Evolutionary conservation across 331 rosid species (phyloP), one percentile per base, ranked within the genome.

Genomic region (Ulmus americana): DNA sequence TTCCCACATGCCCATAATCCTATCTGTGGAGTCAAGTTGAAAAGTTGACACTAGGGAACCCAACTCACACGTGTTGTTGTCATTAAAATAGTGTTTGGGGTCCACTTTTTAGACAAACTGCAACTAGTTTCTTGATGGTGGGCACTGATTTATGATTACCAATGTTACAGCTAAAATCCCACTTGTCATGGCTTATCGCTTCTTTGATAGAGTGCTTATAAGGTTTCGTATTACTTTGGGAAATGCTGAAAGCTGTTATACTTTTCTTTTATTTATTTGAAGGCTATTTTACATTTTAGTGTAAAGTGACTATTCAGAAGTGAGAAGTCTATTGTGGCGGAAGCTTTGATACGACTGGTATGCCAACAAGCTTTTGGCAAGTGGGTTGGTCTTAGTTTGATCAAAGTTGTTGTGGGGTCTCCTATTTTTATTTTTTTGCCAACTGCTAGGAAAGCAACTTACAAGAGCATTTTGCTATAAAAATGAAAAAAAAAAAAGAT

Each of bases 31-130:
- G 61, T 35, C 50, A 41, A 13, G 47, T 9, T 11, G 10, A 5
- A 28, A 38, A 12, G 6, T 58, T 8, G 64, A 66, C 61, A 61
- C 51, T 18, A 7, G 49, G 61, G 71, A 72, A 45, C 80, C 80
- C 74, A 56, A 68, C 70, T 76, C 80, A 70, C 83, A 75, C 84
- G 75, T 68, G 80, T 76, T 75, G 48, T 46, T 74, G 80, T 74
- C 71, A 64, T 63, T 56, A 47, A 28, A 49, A 42, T 54, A 69
- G 46, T 7, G 63, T 65, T 16, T 3, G n/a, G 40, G 11, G 88
- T 70, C 80, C 84, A 45, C 3, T 35, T 59, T 43, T 28, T 57
- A 45, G 69, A 16, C 38, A 67, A 38, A 47, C 3, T 68, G 65
- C 61, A 49, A 14, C 47, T 39, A 70, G 6, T 62, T 45, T 39